Evolutionary conservation across 345 rosid species (phyloP).

Genomic region (Eucalyptus sp.): DNA sequence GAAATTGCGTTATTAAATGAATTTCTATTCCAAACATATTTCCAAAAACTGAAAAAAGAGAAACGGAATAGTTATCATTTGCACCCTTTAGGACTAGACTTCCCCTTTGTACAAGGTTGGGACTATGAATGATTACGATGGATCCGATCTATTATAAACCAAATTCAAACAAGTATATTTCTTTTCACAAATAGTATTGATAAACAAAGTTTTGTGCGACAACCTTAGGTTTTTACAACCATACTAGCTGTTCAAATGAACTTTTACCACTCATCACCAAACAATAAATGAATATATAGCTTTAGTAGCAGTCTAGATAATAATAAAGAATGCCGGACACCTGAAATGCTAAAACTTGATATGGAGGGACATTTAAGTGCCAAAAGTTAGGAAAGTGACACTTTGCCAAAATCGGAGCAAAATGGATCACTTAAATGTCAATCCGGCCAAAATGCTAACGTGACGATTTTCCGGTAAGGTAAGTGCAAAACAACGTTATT

Average conservation of each 20-base stretch:
- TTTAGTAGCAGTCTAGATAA: background rate
- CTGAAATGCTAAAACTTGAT: no score
- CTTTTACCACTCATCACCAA: background rate
- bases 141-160: background rate
- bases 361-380: no score
- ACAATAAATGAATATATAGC: background rate
- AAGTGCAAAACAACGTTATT: no score
- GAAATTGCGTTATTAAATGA: no score
- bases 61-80: no score
- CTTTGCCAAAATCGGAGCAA: no score
- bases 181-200: background rate
- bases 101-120: background rate
- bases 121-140: background rate
- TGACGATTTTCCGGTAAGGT: no score
- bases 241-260: background rate
- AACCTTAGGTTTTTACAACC: background rate
- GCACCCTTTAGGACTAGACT: no score
- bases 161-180: background rate
- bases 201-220: background rate
- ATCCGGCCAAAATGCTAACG: no score
- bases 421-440: no score
- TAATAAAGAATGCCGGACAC: rapidly evolving
- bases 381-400: no score
- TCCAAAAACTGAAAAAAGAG: background rate
- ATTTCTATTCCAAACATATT: no score